These are phyloP conservation scores for Colletotrichum simmondsii DNA, from an alignment of 2,329 filamentous ascomycete genomes.

Conservation along the genomic window DNA sequence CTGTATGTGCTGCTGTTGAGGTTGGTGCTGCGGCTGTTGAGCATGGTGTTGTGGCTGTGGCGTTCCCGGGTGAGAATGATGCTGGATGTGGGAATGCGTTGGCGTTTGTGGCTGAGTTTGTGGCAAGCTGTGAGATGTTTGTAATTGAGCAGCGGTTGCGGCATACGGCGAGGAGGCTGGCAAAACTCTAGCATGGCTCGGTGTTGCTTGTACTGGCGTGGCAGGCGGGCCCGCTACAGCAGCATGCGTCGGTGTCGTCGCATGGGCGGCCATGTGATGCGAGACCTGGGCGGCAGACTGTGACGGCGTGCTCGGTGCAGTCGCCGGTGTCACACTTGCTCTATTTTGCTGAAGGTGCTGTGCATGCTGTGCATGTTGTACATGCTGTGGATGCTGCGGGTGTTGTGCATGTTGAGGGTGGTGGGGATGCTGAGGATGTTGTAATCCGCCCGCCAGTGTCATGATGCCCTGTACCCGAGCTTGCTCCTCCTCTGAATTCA, in stretches of 20 bases:
- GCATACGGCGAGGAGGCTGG: slow-evolving; percentile 29
- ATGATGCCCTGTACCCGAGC: slow-evolving; percentile 71
- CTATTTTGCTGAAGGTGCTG: slow-evolving; percentile 31
- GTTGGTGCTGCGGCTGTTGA: slow-evolving; percentile 31
- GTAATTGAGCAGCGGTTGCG: slow-evolving; percentile 25
- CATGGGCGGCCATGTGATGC: slow-evolving; percentile 22
- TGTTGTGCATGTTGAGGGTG: background rate
- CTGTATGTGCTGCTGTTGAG: slow-evolving; percentile 36
- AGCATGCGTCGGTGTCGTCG: slow-evolving; percentile 23
- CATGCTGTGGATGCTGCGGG: background rate
- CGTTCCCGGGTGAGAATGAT: slow-evolving; percentile 27
- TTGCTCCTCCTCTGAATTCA: slow-evolving; percentile 69
- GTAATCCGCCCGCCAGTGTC: slow-evolving; percentile 63
- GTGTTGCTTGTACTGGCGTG: slow-evolving; percentile 5
- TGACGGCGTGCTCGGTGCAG: slow-evolving; percentile 18
- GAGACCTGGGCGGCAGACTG: slow-evolving; percentile 28
- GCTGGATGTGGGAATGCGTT: slow-evolving; percentile 23
- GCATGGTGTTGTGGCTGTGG: slow-evolving; percentile 24
- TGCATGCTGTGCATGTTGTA: background rate
- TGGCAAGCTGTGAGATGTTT: slow-evolving; percentile 22
- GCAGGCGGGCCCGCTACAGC: slow-evolving; percentile 18
- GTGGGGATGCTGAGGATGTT: slow-evolving; percentile 40
- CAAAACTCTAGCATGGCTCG: slow-evolving; percentile 9
- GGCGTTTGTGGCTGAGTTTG: slow-evolving; percentile 25
- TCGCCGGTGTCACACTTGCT: slow-evolving; percentile 20